phyloP scores from a whole-genome alignment of 805 yeast species.

The Clavispora asparagi region DNA sequence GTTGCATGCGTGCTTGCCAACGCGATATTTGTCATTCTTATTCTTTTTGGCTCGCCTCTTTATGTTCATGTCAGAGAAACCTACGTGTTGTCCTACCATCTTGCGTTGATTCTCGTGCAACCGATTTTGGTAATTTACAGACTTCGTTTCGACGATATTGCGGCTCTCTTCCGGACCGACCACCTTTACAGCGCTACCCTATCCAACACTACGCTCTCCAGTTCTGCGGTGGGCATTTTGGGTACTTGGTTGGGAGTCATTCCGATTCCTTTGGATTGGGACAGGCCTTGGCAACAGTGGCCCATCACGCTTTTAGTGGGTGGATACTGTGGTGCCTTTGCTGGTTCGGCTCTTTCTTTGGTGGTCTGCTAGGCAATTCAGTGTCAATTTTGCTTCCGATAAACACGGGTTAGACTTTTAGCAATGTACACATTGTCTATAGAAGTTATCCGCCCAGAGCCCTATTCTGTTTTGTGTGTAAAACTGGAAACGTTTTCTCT shows the following conservation, averaged over 20 bases:
- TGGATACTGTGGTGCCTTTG: conserved; percentile 63
- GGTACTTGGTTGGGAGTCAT: conserved; percentile 93
- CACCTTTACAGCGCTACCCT: conserved; percentile 25
- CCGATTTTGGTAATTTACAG: conserved; percentile 58
- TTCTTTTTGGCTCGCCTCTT: conserved; percentile 81
- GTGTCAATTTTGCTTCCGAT: no score
- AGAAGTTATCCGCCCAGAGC: no score
- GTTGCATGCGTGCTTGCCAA: conserved; percentile 31
- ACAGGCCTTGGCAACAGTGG: conserved; percentile 94
- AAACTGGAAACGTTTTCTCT: no score
- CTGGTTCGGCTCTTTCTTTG: conserved; percentile 36
- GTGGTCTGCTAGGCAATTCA: background rate
- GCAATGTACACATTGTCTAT: no score
- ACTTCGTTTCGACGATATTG: conserved; percentile 41
- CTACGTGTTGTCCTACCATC: conserved; percentile 53
- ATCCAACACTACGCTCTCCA: conserved; percentile 22
- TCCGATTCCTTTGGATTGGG: conserved; percentile 97
- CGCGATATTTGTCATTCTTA: conserved; percentile 36
- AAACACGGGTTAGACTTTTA: no score
- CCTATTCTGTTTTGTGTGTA: no score
- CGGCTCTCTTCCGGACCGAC: conserved; percentile 17
- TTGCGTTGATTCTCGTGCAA: conserved; percentile 53
- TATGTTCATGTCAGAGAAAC: conserved; percentile 50
- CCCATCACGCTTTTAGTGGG: conserved; percentile 86
- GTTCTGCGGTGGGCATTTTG: conserved; percentile 27